A percentile compares a stretch with the other conserved stretches of the same genome.
phyloP scores from a whole-genome alignment of 805 yeast species.

The Saturnispora dispora region DNA sequence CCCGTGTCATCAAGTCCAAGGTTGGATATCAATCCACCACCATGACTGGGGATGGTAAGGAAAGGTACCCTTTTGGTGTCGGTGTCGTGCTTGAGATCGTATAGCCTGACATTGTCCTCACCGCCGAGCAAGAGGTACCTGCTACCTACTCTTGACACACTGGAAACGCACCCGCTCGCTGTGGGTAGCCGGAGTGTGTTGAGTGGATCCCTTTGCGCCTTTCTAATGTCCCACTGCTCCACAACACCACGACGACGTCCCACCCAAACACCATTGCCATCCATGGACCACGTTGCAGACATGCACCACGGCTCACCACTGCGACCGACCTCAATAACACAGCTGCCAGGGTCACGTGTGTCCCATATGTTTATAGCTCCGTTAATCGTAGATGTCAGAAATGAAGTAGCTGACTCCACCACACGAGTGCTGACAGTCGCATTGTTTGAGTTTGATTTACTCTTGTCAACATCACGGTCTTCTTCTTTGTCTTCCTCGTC shows the following conservation, averaged over 20 bases:
- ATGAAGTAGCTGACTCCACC: conserved; percentile 36
- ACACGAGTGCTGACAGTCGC: conserved; percentile 9
- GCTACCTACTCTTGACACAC: conserved; percentile 19
- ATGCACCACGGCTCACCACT: conserved; percentile 92
- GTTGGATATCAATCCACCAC: conserved; percentile 79
- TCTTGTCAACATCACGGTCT: neutral
- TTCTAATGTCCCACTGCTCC: conserved; percentile 61
- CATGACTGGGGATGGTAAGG: conserved; percentile 90
- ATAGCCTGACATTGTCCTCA: conserved; percentile 78
- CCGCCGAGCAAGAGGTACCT: conserved; percentile 77
- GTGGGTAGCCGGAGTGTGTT: conserved; percentile 66
- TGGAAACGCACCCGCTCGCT: conserved; percentile 85
- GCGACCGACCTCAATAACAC: conserved; percentile 33
- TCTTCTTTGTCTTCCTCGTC: conserved; percentile 27
- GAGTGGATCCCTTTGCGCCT: conserved; percentile 40
- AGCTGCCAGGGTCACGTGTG: conserved; percentile 33
- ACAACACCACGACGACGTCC: conserved; percentile 88
- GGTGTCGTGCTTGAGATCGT: conserved; percentile 47
- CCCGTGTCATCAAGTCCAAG: conserved; percentile 48
- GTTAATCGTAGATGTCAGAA: conserved; percentile 74
- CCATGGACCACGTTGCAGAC: conserved; percentile 78
- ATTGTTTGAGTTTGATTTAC: neutral
- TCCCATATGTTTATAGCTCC: conserved; percentile 85
- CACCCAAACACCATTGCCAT: conserved; percentile 69
- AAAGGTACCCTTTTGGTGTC: conserved; percentile 52